Conservation (phyloP, 495 filamentous ascomycete species). For the Hypoxylon fragiforme region DNA sequence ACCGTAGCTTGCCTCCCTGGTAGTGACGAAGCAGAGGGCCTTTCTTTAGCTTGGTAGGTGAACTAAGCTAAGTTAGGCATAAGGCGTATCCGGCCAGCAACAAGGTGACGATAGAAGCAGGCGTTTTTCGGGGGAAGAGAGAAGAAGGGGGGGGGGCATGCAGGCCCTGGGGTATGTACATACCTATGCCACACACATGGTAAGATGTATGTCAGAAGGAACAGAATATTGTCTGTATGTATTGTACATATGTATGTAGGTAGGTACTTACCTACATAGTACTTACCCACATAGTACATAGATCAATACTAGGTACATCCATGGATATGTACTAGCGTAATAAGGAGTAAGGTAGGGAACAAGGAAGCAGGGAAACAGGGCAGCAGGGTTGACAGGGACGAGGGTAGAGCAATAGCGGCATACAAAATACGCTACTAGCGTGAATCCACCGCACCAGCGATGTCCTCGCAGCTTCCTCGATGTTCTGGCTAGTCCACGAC, state of each 20-base stretch:
- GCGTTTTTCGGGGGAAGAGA: background rate
- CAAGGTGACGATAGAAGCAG: conserved; percentile 9
- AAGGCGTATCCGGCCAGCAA: conserved; percentile 19
- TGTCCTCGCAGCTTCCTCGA: conserved; percentile 1
- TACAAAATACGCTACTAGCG: conserved; percentile 24
- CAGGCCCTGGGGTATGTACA: conserved; percentile 5
- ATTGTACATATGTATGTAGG: too few species aligned
- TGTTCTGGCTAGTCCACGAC: conserved; percentile 29
- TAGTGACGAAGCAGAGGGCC: conserved; percentile 32
- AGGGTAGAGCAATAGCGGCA: conserved; percentile 27
- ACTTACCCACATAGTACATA: conserved; percentile 7
- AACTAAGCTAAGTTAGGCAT: conserved; percentile 24
- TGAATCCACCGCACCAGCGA: conserved; percentile 17
- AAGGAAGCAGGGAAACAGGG: too few species aligned
- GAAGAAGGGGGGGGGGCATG: background rate
- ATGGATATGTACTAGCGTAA: too few species aligned
- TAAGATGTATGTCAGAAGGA: conserved; percentile 13
- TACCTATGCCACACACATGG: conserved; percentile 6
- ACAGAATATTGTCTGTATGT: too few species aligned
- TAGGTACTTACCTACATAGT: too few species aligned
- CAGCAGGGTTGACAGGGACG: too few species aligned
- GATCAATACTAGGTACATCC: too few species aligned
- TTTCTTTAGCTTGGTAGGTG: conserved; percentile 24
- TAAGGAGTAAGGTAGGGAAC: too few species aligned
- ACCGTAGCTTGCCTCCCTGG: conserved; percentile 18